phyloP scores from a whole-genome alignment of 176 grass and related monocot species.

The Phoenix roebelenii region DNA sequence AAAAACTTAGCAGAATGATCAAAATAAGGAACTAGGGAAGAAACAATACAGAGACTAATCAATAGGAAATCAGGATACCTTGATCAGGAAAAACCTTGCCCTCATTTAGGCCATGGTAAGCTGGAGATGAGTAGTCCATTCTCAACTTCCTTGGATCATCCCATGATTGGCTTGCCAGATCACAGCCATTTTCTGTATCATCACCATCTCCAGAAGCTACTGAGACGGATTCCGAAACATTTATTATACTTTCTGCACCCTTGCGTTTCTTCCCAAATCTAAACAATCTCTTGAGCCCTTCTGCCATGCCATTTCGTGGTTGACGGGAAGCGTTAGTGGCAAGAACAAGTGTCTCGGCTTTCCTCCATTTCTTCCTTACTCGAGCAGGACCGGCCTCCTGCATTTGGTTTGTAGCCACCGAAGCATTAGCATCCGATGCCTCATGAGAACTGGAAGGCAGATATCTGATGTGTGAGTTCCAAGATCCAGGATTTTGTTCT shows the following conservation, averaged over 20 bases:
- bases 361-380: slow-evolving; percentile 32
- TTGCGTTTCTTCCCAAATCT: slow-evolving; percentile 39
- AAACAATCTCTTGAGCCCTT: slow-evolving; percentile 45
- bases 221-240: background rate
- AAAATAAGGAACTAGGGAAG: too few relatives aligned
- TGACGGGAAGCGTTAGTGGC: slow-evolving; percentile 9
- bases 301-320: slow-evolving; percentile 35
- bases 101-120: background rate
- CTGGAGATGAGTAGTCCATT: background rate
- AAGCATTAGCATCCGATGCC: slow-evolving; percentile 62
- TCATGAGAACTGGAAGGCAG: slow-evolving; percentile 51
- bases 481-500: slow-evolving; percentile 11
- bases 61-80: background rate
- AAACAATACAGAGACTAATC: too few relatives aligned
- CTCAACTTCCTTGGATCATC: slow-evolving; percentile 5
- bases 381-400: background rate
- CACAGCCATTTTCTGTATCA: slow-evolving; percentile 10
- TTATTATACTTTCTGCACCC: background rate
- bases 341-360: slow-evolving; percentile 26
- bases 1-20: too few relatives aligned
- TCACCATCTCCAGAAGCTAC: background rate
- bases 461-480: slow-evolving; percentile 34
- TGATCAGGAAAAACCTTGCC: background rate
- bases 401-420: slow-evolving; percentile 45
- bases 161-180: background rate